Evolutionary conservation across 306 rosid species (phyloP).

Genomic region (Lupinus albus): DNA sequence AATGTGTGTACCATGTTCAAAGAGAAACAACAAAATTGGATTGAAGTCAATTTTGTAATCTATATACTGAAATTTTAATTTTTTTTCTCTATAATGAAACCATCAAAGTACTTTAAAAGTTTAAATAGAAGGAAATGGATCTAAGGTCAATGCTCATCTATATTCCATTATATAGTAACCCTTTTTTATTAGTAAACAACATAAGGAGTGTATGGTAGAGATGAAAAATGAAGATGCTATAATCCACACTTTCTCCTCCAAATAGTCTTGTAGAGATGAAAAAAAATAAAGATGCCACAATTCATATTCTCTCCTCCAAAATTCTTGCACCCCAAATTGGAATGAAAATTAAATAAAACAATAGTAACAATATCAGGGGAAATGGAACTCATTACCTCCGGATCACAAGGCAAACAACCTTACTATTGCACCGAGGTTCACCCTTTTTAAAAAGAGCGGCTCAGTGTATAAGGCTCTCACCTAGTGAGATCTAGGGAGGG

Average conservation of each 20-base stretch:
- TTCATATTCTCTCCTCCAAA: not conserved
- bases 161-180: conserved; percentile 16
- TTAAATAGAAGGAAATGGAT: conserved; percentile 12
- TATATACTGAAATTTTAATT: not conserved
- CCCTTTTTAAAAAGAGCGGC: too few species aligned
- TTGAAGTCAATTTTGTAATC: conserved; percentile 26
- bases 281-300: not conserved
- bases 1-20: conserved; percentile 23
- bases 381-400: too few species aligned
- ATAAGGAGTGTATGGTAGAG: not conserved
- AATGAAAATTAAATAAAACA: not conserved
- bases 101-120: conserved; percentile 20
- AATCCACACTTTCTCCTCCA: not conserved
- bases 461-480: too few species aligned
- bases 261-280: not conserved
- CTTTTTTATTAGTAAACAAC: conserved; percentile 6
- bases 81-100: not conserved
- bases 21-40: conserved; percentile 21
- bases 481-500: too few species aligned
- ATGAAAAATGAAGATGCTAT: not conserved
- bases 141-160: conserved; percentile 30
- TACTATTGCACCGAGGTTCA: too few species aligned
- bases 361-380: not conserved
- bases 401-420: too few species aligned
- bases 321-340: not conserved